Base-by-base conservation (phyloP, 2,329 filamentous ascomycete genomes). In the Cytospora paraplurivora region DNA sequence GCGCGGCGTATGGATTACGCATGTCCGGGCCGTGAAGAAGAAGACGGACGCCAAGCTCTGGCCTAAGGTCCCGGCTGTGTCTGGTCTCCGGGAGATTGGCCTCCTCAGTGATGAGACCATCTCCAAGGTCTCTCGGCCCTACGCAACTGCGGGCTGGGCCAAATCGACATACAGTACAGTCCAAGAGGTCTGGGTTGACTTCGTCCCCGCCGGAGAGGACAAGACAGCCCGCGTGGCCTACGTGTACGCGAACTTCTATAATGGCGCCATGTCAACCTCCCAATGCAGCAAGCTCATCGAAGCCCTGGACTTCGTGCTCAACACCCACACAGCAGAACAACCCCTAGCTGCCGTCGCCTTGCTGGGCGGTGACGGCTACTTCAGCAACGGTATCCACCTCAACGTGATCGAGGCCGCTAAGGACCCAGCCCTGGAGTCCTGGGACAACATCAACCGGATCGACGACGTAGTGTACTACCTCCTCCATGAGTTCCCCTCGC, bases 401-500 rank as follows among this genome's bases (percentile, higher is more conserved):
- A 79, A 79, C 60, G 76, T 78, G 52, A 79, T 78, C 66, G 77
- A 79, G 68, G 73, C 75, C 19, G 73, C 73, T 1, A 62, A 68
- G 7, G 73, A 77, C 62, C 72, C 77, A 4, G 69, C 76, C 0
- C 66, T 72, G 10, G 77, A 78, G 66, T 78, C 77, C 8, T 79
- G 76, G 76, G 68, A 72, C 49, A 79, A 78, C 68, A 79, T 79
- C 73, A 79, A 78, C 64, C 74, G 76, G 59, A 79, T 79, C 67
- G 71, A 79, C 62, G 76, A 78, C 65, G 73, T 78, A 15, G 73
- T 77, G 1, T 69, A 77, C 54, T 72, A 74, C 53, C 66, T 79
- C 1, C 68, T 79, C 5, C 71, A 76, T 34, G 74, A 76, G 15
- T 75, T 79, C 37, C 74, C 76, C 1, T 58, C 66, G 17, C 69